These are phyloP conservation scores for Calonectria crousiana DNA, from an alignment of 2,329 filamentous ascomycete genomes.

Conservation along the genomic window DNA sequence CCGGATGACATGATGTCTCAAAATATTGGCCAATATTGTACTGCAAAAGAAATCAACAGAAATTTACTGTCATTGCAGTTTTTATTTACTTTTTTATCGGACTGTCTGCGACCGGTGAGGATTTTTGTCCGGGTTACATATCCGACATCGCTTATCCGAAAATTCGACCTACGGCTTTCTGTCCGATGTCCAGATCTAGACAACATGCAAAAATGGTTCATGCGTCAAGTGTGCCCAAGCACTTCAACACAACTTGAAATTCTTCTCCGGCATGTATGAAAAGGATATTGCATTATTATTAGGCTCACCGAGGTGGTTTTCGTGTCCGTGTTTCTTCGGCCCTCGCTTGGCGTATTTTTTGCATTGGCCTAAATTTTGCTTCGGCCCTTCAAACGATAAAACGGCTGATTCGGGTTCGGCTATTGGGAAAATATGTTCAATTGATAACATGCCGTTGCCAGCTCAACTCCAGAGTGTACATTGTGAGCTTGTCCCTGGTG, in stretches of 20 bases:
- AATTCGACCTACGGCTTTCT: background rate
- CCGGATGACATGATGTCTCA: slow-evolving; percentile 39
- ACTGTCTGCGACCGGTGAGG: background rate
- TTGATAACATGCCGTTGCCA: too few species aligned
- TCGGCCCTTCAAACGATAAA: too few species aligned
- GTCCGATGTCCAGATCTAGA: background rate
- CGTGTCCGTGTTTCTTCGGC: too few species aligned
- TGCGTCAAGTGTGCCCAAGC: background rate
- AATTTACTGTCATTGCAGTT: fast-evolving
- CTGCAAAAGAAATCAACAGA: background rate
- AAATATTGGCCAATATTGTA: background rate
- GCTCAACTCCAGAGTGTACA: too few species aligned
- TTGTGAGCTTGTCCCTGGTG: too few species aligned
- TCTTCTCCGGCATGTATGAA: background rate
- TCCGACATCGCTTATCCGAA: slow-evolving; percentile 6
- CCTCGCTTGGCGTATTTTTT: too few species aligned
- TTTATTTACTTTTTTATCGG: background rate
- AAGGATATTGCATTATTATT: background rate
- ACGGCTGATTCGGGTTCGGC: too few species aligned
- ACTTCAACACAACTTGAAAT: too few species aligned
- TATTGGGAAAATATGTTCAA: too few species aligned
- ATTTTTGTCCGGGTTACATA: background rate
- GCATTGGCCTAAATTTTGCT: too few species aligned
- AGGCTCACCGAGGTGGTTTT: too few species aligned
- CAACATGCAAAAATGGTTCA: too few species aligned